Evolutionary conservation across 2,329 filamentous ascomycete genomes (phyloP).

Genomic region (Colletotrichum salicis): DNA sequence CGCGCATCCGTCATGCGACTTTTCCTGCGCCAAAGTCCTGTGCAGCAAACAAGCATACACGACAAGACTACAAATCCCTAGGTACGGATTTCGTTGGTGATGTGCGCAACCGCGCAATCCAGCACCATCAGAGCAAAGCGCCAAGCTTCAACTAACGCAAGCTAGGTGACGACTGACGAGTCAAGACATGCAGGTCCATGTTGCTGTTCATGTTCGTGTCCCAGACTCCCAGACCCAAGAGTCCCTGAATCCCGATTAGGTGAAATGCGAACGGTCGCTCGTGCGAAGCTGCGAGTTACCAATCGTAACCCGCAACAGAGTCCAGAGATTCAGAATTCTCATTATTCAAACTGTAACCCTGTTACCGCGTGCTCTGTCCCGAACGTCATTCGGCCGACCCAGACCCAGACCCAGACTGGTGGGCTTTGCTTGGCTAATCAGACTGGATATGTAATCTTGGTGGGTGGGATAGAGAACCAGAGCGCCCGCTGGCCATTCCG

Average conservation of each 20-base stretch:
- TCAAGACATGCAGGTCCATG: conserved; percentile 26
- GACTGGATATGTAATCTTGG: conserved; percentile 4
- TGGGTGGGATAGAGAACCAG: conserved; percentile 14
- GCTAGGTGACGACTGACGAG: conserved; percentile 34
- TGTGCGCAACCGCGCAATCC: conserved; percentile 31
- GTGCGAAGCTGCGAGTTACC: background rate
- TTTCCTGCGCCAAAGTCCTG: conserved; percentile 31
- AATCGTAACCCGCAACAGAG: background rate
- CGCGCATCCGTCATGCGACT: conserved; percentile 17
- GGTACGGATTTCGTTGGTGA: conserved; percentile 2
- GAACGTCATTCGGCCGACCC: conserved; percentile 26
- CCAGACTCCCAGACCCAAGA: background rate
- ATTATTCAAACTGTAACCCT: conserved; percentile 10
- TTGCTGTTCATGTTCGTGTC: conserved; percentile 5
- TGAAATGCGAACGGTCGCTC: background rate
- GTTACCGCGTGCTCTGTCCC: background rate
- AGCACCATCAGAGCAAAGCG: conserved; percentile 21
- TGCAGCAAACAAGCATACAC: conserved; percentile 16
- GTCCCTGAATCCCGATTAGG: background rate
- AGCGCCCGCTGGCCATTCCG: conserved; percentile 11
- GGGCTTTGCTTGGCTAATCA: conserved; percentile 15
- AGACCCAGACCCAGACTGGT: conserved; percentile 21
- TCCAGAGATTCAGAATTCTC: background rate
- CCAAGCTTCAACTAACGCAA: conserved; percentile 30
- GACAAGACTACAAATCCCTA: background rate